These are phyloP conservation scores for Alternaria alternata DNA, from an alignment of 2,329 filamentous ascomycete species.

Conservation along the genomic window DNA sequence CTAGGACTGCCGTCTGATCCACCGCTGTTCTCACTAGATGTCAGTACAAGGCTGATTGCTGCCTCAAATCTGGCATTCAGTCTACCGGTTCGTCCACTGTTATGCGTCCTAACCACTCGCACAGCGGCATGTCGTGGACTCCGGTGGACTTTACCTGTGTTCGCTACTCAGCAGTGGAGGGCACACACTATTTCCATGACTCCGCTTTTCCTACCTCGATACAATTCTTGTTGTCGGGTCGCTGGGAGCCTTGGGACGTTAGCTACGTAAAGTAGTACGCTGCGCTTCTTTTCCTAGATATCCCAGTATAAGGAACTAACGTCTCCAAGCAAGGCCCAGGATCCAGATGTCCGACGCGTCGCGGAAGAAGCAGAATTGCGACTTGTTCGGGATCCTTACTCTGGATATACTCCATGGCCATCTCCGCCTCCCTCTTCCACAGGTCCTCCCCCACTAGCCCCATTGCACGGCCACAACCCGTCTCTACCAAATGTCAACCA, in stretches of 20 bases:
- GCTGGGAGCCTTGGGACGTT: constrained; percentile 45
- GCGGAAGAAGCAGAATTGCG: constrained; percentile 39
- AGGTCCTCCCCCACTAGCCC: constrained; percentile 6
- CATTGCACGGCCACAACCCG: background rate
- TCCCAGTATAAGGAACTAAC: constrained; percentile 13
- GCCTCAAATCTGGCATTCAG: constrained; percentile 7
- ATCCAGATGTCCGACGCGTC: constrained; percentile 41
- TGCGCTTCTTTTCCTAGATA: background rate
- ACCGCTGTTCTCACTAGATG: constrained; percentile 19
- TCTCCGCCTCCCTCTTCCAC: constrained; percentile 23
- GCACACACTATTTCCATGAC: constrained; percentile 45
- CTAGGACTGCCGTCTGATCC: constrained; percentile 19
- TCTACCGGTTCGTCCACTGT: background rate
- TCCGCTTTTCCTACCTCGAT: constrained; percentile 35
- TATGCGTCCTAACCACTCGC: constrained; percentile 1
- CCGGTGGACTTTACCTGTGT: constrained; percentile 39
- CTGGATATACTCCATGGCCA: constrained; percentile 35
- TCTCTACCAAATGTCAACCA: constrained; percentile 9
- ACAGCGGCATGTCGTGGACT: constrained; percentile 38
- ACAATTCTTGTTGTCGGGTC: constrained; percentile 41
- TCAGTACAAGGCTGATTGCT: constrained; percentile 12
- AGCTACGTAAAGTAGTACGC: constrained; percentile 41
- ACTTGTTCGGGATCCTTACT: constrained; percentile 25
- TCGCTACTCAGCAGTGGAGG: constrained; percentile 40
- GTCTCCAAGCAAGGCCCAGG: constrained; percentile 31